Evolutionary conservation across 2,329 filamentous ascomycete genomes (phyloP).

Genomic region (Sporothrix sp.): DNA sequence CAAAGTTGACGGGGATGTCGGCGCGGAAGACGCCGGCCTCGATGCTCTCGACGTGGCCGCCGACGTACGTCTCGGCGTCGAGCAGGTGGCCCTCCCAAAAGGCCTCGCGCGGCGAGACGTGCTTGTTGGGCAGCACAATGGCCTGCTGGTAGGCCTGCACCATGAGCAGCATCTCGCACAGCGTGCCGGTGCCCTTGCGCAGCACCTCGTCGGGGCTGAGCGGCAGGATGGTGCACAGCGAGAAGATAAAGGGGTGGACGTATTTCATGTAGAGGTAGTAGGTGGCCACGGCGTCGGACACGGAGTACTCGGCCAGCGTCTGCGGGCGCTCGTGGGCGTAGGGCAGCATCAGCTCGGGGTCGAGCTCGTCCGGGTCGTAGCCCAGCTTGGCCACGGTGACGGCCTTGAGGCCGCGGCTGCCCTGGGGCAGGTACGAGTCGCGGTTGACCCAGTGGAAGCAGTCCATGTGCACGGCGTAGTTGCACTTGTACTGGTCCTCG

Average conservation of each 20-base stretch:
- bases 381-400: slow-evolving; percentile 96
- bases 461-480: slow-evolving; percentile 97
- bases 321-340: slow-evolving; percentile 85
- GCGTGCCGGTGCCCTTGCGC: slow-evolving; percentile 89
- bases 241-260: slow-evolving; percentile 99
- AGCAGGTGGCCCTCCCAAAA: slow-evolving; percentile 96
- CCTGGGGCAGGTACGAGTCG: slow-evolving; percentile 95
- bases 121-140: slow-evolving; percentile 93
- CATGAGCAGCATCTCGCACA: slow-evolving; percentile 99
- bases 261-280: slow-evolving; percentile 99
- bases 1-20: slow-evolving; percentile 91
- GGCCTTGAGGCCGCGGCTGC: slow-evolving; percentile 92
- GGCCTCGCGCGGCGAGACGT: slow-evolving; percentile 77
- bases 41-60: slow-evolving; percentile 97
- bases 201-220: slow-evolving; percentile 86
- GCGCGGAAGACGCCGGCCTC: slow-evolving; percentile 94
- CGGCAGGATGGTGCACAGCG: slow-evolving; percentile 90
- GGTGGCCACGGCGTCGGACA: slow-evolving; percentile 96
- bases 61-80: slow-evolving; percentile 96
- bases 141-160: slow-evolving; percentile 89
- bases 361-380: slow-evolving; percentile 95
- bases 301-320: slow-evolving; percentile 92
- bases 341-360: slow-evolving; percentile 94
- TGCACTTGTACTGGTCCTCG: slow-evolving; percentile 93
- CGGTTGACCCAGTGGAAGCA: slow-evolving; percentile 98